These are phyloP conservation scores for Musa troglodytarum DNA, from an alignment of 176 grass and related monocot genomes.

Conservation along the genomic window DNA sequence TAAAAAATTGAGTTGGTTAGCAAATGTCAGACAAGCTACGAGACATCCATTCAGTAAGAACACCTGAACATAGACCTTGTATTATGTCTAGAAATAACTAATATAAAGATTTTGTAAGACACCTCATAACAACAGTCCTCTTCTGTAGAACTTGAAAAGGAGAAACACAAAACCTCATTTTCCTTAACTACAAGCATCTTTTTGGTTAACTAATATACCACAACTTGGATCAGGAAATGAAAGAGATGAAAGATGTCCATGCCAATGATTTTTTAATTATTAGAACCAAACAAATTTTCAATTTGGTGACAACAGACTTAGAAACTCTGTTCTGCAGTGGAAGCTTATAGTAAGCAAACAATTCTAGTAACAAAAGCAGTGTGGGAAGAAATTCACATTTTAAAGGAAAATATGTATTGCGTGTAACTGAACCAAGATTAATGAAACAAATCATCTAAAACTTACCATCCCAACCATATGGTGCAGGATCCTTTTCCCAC, in stretches of 20 bases:
- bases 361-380: background rate
- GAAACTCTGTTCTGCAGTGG: background rate
- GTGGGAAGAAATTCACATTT: background rate
- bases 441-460: constrained; percentile 1
- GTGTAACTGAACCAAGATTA: background rate
- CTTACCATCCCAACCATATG: constrained; percentile 90
- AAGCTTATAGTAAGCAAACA: background rate
- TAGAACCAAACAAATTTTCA: background rate
- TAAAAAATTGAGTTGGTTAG: background rate
- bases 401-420: background rate
- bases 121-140: background rate
- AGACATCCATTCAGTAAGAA: background rate
- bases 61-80: background rate
- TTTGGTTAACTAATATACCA: background rate
- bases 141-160: background rate
- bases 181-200: background rate
- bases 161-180: background rate
- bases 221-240: background rate
- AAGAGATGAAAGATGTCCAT: background rate
- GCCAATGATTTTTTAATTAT: background rate
- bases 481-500: constrained; percentile 92
- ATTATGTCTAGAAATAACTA: no score
- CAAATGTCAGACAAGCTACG: background rate
- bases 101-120: background rate
- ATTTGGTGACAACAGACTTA: background rate